These are phyloP conservation scores for Penicillium bialowiezense DNA, from an alignment of 495 filamentous ascomycete genomes.

Conservation along the genomic window DNA sequence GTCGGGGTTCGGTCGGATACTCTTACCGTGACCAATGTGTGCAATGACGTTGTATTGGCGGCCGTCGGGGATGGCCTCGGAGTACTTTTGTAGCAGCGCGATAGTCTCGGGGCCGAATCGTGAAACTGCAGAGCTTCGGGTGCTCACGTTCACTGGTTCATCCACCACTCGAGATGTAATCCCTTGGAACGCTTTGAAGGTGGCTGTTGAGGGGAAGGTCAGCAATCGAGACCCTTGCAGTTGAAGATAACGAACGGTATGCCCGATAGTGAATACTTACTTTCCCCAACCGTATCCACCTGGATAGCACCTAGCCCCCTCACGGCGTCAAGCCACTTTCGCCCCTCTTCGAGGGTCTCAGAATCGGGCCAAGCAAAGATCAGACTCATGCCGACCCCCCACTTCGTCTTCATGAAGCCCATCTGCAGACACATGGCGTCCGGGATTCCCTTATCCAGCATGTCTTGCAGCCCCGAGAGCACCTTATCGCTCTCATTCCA, in stretches of 20 bases:
- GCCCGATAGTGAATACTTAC: neutral
- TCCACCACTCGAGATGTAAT: neutral
- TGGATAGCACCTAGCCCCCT: neutral
- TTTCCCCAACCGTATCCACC: slow-evolving; percentile 2
- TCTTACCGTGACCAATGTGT: neutral
- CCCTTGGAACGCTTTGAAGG: slow-evolving; percentile 6
- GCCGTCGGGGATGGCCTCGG: neutral
- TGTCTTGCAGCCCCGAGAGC: neutral
- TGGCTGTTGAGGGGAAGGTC: neutral
- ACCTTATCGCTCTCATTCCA: neutral
- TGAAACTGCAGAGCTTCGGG: neutral
- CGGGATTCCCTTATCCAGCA: neutral
- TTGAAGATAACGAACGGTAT: neutral
- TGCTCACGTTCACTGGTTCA: neutral
- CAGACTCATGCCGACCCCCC: neutral
- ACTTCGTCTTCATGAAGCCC: neutral
- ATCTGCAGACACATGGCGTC: slow-evolving; percentile 2
- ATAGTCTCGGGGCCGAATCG: slow-evolving; percentile 1
- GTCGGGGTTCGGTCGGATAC: neutral
- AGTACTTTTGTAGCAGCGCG: neutral
- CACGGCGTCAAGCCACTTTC: slow-evolving; percentile 1
- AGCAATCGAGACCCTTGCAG: neutral
- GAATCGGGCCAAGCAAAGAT: neutral
- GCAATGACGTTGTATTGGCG: slow-evolving; percentile 1
- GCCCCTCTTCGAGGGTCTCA: neutral